A percentile compares a stretch with the other conserved stretches of the same genome.
These are phyloP conservation scores for Styphnolobium japonicum DNA, from an alignment of 306 rosid genomes.

Conservation along the genomic window DNA sequence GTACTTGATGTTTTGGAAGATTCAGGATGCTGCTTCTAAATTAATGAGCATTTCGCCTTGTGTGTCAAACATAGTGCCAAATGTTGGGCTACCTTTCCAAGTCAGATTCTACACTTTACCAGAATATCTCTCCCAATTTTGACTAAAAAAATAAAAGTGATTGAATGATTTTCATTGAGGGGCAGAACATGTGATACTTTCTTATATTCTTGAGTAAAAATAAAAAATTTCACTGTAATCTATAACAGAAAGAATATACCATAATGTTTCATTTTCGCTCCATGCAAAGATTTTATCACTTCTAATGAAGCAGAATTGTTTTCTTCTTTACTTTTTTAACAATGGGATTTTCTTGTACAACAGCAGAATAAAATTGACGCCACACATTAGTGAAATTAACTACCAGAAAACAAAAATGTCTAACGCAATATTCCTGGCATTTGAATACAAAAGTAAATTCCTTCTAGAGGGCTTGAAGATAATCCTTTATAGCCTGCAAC, in stretches of 20 bases:
- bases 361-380: too few species aligned
- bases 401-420: not conserved
- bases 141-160: not conserved
- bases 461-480: not conserved
- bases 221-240: too few species aligned
- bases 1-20: not conserved
- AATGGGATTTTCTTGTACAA: too few species aligned
- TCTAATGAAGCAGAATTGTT: not conserved
- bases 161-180: not conserved
- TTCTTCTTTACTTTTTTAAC: not conserved
- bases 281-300: not conserved
- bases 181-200: too few species aligned
- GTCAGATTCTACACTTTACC: conserved; percentile 1
- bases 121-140: not conserved
- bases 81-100: not conserved
- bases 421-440: not conserved
- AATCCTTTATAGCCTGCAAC: not conserved
- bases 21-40: not conserved
- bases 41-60: too few species aligned
- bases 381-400: too few species aligned
- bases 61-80: not conserved
- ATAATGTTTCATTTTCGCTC: not conserved
- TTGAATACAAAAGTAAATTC: not conserved
- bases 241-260: not conserved
- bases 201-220: too few species aligned